These are phyloP conservation scores for Luzula sylvatica DNA, from an alignment of 176 grass and related monocot species.

Conservation along the genomic window DNA sequence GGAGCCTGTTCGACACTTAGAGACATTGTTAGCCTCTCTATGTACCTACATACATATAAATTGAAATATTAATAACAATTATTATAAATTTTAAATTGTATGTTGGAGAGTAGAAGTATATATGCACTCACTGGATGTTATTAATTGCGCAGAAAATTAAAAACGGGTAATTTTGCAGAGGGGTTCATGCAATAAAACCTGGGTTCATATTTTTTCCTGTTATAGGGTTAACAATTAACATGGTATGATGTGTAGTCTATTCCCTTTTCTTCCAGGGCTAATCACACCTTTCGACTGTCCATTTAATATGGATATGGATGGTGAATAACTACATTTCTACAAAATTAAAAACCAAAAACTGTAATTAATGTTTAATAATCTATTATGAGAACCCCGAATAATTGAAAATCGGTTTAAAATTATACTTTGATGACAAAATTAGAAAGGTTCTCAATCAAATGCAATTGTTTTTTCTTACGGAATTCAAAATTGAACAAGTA, in stretches of 20 bases:
- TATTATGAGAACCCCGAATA: no score
- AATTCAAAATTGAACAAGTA: no score
- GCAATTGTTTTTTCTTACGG: background rate
- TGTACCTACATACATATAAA: constrained; percentile 40
- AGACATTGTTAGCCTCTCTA: constrained; percentile 67
- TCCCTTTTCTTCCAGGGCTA: constrained; percentile 85
- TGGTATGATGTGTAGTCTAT: constrained; percentile 95
- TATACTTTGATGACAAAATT: background rate
- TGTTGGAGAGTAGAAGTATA: background rate
- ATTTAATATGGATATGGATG: constrained; percentile 83
- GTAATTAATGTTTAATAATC: no score
- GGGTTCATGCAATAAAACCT: constrained; percentile 80
- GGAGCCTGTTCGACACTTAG: constrained; percentile 51
- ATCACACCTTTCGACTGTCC: constrained; percentile 86
- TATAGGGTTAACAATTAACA: constrained; percentile 69
- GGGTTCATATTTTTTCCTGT: constrained; percentile 80
- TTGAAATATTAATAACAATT: background rate
- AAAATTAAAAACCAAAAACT: no score
- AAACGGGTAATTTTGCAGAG: constrained; percentile 85
- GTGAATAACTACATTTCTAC: constrained; percentile 91
- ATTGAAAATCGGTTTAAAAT: no score
- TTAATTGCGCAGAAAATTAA: constrained; percentile 59
- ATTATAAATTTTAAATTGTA: no score
- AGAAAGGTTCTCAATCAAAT: background rate
- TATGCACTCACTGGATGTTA: constrained; percentile 53